phyloP scores from a whole-genome alignment of 1,284 basidiomycete genomes.

The Ganoderma lingzhi region DNA sequence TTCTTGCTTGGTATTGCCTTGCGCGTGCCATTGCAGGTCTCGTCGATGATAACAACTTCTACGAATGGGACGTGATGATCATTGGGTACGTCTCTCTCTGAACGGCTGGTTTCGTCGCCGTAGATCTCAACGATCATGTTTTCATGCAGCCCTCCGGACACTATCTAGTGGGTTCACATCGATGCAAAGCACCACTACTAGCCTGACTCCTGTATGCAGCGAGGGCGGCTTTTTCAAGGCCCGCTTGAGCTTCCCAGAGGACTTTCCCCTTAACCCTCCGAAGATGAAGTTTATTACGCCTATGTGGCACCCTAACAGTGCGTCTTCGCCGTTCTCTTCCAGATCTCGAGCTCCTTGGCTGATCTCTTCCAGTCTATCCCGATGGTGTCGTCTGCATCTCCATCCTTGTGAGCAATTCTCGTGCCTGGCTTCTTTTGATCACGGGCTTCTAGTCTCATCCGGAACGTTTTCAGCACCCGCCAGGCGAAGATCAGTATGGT shows the following conservation, averaged over 20 bases:
- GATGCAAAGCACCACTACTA: neutral
- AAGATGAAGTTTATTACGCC: constrained; percentile 96
- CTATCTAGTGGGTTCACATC: constrained; percentile 74
- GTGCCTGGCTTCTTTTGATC: neutral
- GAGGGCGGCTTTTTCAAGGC: constrained; percentile 96
- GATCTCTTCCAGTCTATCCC: constrained; percentile 73
- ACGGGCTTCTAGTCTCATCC: neutral
- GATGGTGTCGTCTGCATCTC: constrained; percentile 96
- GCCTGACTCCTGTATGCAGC: constrained; percentile 49
- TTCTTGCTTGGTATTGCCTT: neutral
- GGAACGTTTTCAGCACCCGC: constrained; percentile 75
- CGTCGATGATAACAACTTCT: constrained; percentile 91
- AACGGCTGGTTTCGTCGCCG: constrained; percentile 30
- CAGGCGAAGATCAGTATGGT: constrained; percentile 97
- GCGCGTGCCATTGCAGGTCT: constrained; percentile 65
- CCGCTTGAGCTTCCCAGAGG: constrained; percentile 85
- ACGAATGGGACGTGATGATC: constrained; percentile 94
- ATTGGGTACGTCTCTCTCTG: constrained; percentile 75
- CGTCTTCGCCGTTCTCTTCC: constrained; percentile 17
- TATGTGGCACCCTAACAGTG: constrained; percentile 99
- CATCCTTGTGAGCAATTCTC: constrained; percentile 75
- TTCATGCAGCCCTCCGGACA: constrained; percentile 79
- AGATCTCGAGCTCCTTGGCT: constrained; percentile 12
- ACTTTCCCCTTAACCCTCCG: constrained; percentile 92
- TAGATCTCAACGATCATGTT: constrained; percentile 21